A percentile compares a stretch with the other conserved stretches of the same genome.
These are phyloP conservation scores for Pelargonium nanum DNA, from an alignment of 345 rosid species.

Conservation along the genomic window DNA sequence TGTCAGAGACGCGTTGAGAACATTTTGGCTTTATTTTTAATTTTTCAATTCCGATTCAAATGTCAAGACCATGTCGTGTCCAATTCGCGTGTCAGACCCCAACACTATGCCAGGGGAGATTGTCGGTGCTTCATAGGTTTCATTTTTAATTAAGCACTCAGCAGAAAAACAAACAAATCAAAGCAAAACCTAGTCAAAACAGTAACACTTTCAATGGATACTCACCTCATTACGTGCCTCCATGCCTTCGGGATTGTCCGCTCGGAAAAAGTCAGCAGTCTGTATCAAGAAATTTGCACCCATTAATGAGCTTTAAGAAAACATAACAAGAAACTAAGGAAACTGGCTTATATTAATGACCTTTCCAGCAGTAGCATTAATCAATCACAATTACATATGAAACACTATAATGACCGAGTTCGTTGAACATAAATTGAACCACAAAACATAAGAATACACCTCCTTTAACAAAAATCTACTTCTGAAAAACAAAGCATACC, in stretches of 20 bases:
- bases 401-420: constrained; percentile 5
- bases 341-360: not conserved
- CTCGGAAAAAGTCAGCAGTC: constrained; percentile 96
- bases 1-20: no score
- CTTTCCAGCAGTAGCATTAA: not conserved
- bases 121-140: not conserved
- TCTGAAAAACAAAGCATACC: constrained; percentile 34
- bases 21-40: no score
- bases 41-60: not conserved
- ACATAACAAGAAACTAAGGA: not conserved
- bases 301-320: constrained; percentile 5
- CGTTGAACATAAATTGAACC: not conserved
- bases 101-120: not conserved
- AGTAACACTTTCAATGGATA: constrained; percentile 3
- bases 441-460: not conserved
- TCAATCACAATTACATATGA: not conserved
- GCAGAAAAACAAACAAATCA: not conserved
- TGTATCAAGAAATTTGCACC: constrained; percentile 28
- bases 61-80: no score
- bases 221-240: constrained; percentile 98
- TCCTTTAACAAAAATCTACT: not conserved
- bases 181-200: not conserved
- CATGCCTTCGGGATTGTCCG: constrained; percentile 92
- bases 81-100: no score
- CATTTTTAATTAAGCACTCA: not conserved